These are phyloP conservation scores for Penicillium sp. DNA, from an alignment of 2,329 filamentous ascomycete genomes.

Conservation along the genomic window DNA sequence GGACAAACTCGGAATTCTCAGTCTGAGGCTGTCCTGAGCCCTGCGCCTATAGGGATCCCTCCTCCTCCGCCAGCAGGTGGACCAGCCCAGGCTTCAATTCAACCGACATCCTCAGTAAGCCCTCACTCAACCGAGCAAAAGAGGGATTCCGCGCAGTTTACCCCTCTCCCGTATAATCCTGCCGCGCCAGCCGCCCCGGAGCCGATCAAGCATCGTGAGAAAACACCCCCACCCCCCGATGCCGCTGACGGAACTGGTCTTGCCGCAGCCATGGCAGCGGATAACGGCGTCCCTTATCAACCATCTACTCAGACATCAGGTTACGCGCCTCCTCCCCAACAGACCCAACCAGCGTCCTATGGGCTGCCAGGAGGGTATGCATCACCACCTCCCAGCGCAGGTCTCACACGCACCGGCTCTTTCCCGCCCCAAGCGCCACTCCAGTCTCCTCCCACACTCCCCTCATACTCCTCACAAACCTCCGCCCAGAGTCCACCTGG, in stretches of 20 bases:
- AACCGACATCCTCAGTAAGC: conserved; percentile 18
- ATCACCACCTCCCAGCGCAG: conserved; percentile 44
- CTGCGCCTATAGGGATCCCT: conserved; percentile 29
- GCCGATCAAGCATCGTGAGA: conserved; percentile 67
- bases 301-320: conserved; percentile 33
- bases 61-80: conserved; percentile 32
- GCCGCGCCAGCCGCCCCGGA: conserved; percentile 69
- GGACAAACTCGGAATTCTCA: conserved; percentile 48
- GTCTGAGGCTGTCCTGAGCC: conserved; percentile 29
- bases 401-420: conserved; percentile 32
- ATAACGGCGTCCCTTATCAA: conserved; percentile 41
- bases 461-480: conserved; percentile 35
- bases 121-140: conserved; percentile 28
- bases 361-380: conserved; percentile 34
- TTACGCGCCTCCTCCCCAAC: conserved; percentile 24
- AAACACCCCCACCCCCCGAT: conserved; percentile 67
- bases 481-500: conserved; percentile 33
- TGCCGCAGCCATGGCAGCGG: conserved; percentile 46
- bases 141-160: conserved; percentile 43
- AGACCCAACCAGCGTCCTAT: conserved; percentile 30
- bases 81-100: conserved; percentile 21
- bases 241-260: conserved; percentile 54
- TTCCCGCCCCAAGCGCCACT: conserved; percentile 32
- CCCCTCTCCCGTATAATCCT: conserved; percentile 68
- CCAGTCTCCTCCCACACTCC: conserved; percentile 32